Base-by-base conservation (phyloP, 495 filamentous ascomycete species). In the Lepraria neglecta region DNA sequence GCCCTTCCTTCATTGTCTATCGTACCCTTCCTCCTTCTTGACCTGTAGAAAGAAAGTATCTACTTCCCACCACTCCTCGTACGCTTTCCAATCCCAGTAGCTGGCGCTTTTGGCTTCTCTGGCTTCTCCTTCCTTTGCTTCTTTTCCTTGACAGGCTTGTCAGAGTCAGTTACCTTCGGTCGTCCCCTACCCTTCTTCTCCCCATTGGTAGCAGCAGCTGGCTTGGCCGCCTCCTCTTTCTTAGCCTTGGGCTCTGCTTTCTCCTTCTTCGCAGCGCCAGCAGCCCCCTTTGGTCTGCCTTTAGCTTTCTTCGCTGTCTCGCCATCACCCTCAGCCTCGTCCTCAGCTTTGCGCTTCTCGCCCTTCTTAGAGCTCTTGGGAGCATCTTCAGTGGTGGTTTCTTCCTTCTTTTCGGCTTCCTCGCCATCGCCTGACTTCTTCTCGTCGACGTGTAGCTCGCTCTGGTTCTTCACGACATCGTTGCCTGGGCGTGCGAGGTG, bases 381-480 rank as follows among this genome's bases (percentile, higher is more conserved):
- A 31, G 47, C 28, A 9, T 68, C 63, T 11, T 63, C 63, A 3
- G 65, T 40, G 12, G 56, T 17, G 12, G 45, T 54, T 30, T 55
- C 61, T 11, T 43, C 53, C 7, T 60, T 62, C 50, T 61, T 62
- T 3, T 70, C 66, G 43, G 65, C 46, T 6, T 66, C 61, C 66
- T 54, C 59, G 21, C 65, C 65, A 15, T 42, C 61, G 21, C 61
- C 64, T n/a, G 71, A 67, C 30, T 58, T 53, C 46, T 76, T 78
- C 38, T 72, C 63, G 12, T 76, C 74, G n/a, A 77, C 73, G 2
- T 75, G 73, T 31, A 84, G 69, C 68, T 85, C 83, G 62, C 73
- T 76, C 24, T 80, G 77, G 55, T 73, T 72, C 70, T 86, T 86
- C 40, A 85, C 84, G 44, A 84, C 84, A 69, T 87, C 84, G 67